Percentiles rank a stretch among this genome's conserved stretches.
These are phyloP conservation scores for Deinandra increscens DNA, from an alignment of 129 eudicot species.

Conservation along the genomic window DNA sequence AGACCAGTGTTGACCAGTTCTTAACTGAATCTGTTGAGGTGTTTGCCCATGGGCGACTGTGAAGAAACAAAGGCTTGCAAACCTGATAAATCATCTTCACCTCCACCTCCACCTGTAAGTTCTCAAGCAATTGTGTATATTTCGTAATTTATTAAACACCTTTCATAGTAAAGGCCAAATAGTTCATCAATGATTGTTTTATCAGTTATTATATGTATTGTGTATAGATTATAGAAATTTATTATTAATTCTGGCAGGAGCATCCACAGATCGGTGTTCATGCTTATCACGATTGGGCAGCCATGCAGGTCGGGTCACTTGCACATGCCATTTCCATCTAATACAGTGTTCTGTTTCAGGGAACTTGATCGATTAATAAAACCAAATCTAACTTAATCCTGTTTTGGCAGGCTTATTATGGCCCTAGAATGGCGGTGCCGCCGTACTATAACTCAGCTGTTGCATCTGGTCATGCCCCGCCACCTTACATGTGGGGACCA, in stretches of 20 bases:
- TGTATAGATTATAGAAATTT: background rate
- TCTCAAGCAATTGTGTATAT: conserved; percentile 1
- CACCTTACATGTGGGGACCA: conserved; percentile 97
- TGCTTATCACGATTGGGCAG: conserved; percentile 92
- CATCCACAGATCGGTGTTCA: conserved; percentile 72
- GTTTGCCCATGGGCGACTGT: conserved; percentile 51
- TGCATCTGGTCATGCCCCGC: conserved; percentile 80
- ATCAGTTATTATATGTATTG: background rate
- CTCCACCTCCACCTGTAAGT: conserved; percentile 59
- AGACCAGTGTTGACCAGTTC: conserved; percentile 11
- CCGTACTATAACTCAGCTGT: conserved; percentile 76
- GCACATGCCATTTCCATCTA: background rate
- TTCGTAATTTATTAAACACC: background rate
- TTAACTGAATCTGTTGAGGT: conserved; percentile 19
- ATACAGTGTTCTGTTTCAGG: conserved; percentile 6
- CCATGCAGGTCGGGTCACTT: conserved; percentile 71
- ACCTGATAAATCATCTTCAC: conserved; percentile 58
- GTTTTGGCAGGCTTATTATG: conserved; percentile 75
- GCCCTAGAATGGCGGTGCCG: conserved; percentile 82
- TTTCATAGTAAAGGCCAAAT: background rate
- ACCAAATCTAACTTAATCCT: conserved; percentile 9
- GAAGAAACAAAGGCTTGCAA: conserved; percentile 53
- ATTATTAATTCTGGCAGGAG: conserved; percentile 27
- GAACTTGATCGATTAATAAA: background rate
- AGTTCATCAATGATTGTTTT: background rate